Conservation (phyloP, 106 monocot species). For the Cymbidium sinense region DNA sequence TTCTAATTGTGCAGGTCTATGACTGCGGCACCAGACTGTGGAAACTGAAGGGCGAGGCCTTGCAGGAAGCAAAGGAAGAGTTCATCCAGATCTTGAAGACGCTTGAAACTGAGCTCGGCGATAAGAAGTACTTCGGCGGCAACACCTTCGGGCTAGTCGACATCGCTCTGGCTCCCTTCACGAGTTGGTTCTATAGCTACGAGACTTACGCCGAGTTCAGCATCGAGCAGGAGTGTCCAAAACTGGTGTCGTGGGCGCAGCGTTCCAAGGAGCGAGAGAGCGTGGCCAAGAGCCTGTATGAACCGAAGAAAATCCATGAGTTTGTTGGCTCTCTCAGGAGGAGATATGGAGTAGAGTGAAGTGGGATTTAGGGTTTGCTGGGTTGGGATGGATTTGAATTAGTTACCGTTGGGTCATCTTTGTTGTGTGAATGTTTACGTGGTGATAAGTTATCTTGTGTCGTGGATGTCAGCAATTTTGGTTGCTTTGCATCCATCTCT, state of each 20-base stretch:
- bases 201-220: slow-evolving; percentile 19
- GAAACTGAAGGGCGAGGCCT: slow-evolving; percentile 33
- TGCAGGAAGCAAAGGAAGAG: slow-evolving; percentile 38
- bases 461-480: too few relatives aligned
- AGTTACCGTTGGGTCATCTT: slow-evolving; percentile 4
- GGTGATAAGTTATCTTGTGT: too few relatives aligned
- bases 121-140: slow-evolving; percentile 46
- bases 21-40: slow-evolving; percentile 11
- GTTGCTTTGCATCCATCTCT: too few relatives aligned
- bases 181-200: slow-evolving; percentile 23
- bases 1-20: slow-evolving; percentile 13
- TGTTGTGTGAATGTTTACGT: too few relatives aligned
- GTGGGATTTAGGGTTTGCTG: neutral
- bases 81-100: slow-evolving; percentile 34
- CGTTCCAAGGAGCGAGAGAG: slow-evolving; percentile 42
- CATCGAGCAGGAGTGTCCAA: slow-evolving; percentile 27
- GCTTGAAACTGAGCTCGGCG: slow-evolving; percentile 37
- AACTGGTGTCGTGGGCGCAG: slow-evolving; percentile 34
- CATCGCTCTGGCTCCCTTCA: slow-evolving; percentile 23
- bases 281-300: slow-evolving; percentile 14
- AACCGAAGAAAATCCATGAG: slow-evolving; percentile 13
- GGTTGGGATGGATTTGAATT: neutral
- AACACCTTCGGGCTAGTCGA: slow-evolving; percentile 23
- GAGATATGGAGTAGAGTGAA: slow-evolving; percentile 18
- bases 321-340: slow-evolving; percentile 9